Percentiles rank a stretch among this genome's conserved stretches.
Conservation (phyloP, 2,329 filamentous ascomycete genomes). For the Catunica adiposa region DNA sequence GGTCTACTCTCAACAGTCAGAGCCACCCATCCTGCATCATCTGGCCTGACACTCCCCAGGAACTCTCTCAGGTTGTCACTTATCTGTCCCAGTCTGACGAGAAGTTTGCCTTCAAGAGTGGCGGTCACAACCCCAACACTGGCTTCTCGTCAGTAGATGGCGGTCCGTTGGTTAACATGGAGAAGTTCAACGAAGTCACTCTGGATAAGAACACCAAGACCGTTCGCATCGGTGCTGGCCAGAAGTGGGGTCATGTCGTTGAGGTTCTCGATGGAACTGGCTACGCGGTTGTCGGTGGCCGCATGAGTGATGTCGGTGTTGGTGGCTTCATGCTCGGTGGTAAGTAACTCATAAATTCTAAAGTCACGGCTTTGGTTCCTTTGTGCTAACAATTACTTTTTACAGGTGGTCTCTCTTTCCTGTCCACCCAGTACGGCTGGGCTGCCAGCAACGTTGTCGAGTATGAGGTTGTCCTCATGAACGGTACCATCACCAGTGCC, state of each 20-base stretch:
- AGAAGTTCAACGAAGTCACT: slow-evolving; percentile 16
- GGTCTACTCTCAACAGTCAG: slow-evolving; percentile 20
- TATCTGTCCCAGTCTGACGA: slow-evolving; percentile 12
- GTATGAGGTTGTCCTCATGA: slow-evolving; percentile 30
- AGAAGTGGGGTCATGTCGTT: slow-evolving; percentile 25
- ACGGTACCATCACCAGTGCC: slow-evolving; percentile 28
- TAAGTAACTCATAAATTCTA: slow-evolving; percentile 17
- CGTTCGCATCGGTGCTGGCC: slow-evolving; percentile 28
- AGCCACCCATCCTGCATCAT: slow-evolving; percentile 19
- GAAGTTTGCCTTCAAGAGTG: slow-evolving; percentile 26
- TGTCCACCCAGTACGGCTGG: slow-evolving; percentile 24
- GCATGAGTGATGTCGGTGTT: slow-evolving; percentile 22
- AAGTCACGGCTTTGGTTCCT: background rate
- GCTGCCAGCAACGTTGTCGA: slow-evolving; percentile 29
- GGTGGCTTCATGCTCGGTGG: slow-evolving; percentile 19
- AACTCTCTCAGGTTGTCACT: slow-evolving; percentile 16
- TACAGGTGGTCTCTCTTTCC: slow-evolving; percentile 15
- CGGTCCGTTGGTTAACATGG: slow-evolving; percentile 17
- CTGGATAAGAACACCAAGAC: slow-evolving; percentile 18
- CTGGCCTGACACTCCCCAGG: slow-evolving; percentile 17
- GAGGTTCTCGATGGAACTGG: slow-evolving; percentile 19
- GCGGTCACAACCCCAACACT: slow-evolving; percentile 21
- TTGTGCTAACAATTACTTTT: background rate
- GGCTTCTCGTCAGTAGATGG: slow-evolving; percentile 19
- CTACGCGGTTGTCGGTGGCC: slow-evolving; percentile 28